A percentile compares a stretch with the other conserved stretches of the same genome.
Conservation (phyloP, 2,329 filamentous ascomycete genomes). For the Trichoderma sp. region DNA sequence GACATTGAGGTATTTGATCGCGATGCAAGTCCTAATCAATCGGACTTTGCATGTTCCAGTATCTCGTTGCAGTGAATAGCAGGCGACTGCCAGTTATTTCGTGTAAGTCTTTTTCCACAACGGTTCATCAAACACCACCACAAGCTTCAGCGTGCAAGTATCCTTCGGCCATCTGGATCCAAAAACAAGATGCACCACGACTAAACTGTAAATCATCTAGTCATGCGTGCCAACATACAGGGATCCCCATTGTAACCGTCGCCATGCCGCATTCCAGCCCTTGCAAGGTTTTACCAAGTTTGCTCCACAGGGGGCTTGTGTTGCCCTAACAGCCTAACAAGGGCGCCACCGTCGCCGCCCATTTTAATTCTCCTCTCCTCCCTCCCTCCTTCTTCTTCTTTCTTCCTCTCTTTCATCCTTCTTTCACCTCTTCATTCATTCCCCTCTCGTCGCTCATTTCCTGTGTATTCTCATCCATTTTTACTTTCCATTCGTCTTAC, state of each 20-base stretch:
- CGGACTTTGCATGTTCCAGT: rapidly evolving
- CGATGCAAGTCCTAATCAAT: neutral
- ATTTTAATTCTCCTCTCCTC: neutral
- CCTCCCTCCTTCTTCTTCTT: neutral
- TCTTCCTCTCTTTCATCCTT: neutral
- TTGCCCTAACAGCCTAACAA: neutral
- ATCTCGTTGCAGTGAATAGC: neutral
- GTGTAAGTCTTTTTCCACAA: neutral
- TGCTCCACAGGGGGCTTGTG: neutral
- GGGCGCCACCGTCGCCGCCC: neutral
- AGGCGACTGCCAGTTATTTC: neutral
- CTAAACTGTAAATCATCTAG: neutral
- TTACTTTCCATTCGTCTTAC: neutral
- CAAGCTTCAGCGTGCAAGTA: neutral
- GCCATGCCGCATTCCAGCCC: neutral
- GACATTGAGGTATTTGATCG: too few species aligned
- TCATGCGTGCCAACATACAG: neutral
- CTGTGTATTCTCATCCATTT: neutral
- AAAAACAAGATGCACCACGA: neutral
- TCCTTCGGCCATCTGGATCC: neutral
- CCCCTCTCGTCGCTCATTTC: neutral
- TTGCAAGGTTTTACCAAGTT: neutral
- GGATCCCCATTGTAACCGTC: neutral
- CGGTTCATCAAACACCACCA: neutral
- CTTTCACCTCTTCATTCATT: neutral